Percentiles rank a stretch among this genome's conserved stretches.
Evolutionary conservation across 495 filamentous ascomycete genomes (phyloP).

Genomic region (Annulohypoxylon moriforme): DNA sequence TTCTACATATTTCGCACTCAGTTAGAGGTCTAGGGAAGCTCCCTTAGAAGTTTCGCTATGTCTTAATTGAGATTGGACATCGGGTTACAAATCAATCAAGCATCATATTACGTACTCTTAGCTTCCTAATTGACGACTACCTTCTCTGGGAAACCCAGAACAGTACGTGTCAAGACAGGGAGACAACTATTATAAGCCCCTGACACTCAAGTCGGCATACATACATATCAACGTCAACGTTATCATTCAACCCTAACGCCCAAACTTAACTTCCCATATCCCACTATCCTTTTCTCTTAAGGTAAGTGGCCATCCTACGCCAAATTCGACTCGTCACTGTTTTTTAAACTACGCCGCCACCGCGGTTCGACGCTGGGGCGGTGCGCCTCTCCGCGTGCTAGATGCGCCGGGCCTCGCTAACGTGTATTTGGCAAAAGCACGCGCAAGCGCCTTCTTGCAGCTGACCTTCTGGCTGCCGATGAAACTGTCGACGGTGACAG

Average conservation of each 20-base stretch:
- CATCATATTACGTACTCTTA: neutral
- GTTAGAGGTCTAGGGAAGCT: no score
- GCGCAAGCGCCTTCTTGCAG: constrained; percentile 95
- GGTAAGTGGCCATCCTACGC: neutral
- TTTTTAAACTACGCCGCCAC: constrained; percentile 25
- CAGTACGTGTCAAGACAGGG: neutral
- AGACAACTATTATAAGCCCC: neutral
- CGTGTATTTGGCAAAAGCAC: constrained; percentile 97
- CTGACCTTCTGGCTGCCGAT: constrained; percentile 96
- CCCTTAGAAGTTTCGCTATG: no score
- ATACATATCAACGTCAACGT: constrained; percentile 24
- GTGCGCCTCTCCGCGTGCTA: constrained; percentile 26
- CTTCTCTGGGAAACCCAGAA: neutral
- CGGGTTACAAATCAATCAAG: no score
- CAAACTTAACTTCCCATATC: neutral
- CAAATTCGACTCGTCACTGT: neutral
- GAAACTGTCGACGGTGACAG: constrained; percentile 95
- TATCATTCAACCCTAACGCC: constrained; percentile 5
- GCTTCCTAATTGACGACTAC: neutral
- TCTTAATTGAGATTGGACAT: no score
- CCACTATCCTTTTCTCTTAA: neutral
- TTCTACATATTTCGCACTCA: no score
- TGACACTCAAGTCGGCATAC: neutral
- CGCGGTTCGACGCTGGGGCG: constrained; percentile 38
- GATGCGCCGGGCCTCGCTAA: constrained; percentile 57